These are phyloP conservation scores for Corchorus olitorius DNA, from an alignment of 345 rosid species.

Conservation along the genomic window DNA sequence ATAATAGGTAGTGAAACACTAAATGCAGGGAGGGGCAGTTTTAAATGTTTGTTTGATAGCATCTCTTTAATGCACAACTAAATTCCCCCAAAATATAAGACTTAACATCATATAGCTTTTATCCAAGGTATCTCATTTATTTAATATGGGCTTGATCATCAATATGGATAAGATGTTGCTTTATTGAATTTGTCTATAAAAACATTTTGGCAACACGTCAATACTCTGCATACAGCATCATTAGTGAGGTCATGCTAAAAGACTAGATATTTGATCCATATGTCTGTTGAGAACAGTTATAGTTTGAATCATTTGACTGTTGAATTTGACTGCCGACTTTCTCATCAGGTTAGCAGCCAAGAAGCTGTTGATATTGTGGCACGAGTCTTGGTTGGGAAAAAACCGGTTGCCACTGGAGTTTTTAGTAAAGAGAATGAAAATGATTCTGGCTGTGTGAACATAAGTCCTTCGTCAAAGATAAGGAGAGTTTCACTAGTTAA, in stretches of 20 bases:
- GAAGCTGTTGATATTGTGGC: conserved; percentile 64
- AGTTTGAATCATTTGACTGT: conserved; percentile 1
- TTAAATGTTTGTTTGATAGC: background rate
- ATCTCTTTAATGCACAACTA: background rate
- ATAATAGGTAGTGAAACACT: background rate
- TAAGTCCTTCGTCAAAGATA: conserved; percentile 70
- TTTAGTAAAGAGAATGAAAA: conserved; percentile 28
- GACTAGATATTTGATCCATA: background rate
- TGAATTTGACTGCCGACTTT: conserved; percentile 12
- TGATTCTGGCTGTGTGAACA: conserved; percentile 46
- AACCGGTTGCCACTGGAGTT: conserved; percentile 21
- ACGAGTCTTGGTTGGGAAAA: conserved; percentile 37
- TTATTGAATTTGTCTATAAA: background rate
- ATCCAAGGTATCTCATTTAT: background rate
- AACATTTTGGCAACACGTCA: background rate
- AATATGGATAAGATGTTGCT: background rate
- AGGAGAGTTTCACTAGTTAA: conserved; percentile 61
- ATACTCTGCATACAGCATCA: background rate
- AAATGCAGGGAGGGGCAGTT: background rate
- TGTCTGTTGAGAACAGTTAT: background rate
- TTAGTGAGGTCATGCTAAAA: background rate
- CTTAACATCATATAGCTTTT: background rate
- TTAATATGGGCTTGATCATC: background rate
- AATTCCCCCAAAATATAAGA: background rate
- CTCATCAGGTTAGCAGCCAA: conserved; percentile 62